These are phyloP conservation scores for Sclerotinia glacialis DNA, from an alignment of 2,329 filamentous ascomycete species.

Conservation along the genomic window DNA sequence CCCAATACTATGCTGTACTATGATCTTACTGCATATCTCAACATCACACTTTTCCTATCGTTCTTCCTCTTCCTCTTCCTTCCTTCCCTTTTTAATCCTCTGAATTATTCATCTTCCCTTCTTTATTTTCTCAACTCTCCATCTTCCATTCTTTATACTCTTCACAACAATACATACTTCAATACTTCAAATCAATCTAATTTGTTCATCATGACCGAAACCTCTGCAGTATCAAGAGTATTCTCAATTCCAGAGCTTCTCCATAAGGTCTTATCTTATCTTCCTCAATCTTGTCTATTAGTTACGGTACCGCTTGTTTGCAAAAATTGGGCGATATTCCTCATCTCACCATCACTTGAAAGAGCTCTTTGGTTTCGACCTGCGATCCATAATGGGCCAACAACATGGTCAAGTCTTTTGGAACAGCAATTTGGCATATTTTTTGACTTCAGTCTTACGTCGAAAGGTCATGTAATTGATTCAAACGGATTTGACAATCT, in stretches of 20 bases:
- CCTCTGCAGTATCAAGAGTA: conserved; percentile 7
- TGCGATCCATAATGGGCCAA: not conserved
- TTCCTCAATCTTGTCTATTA: conserved; percentile 18
- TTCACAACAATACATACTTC: no score
- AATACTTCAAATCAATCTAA: not conserved
- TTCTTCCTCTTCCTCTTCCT: not conserved
- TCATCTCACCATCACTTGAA: conserved; percentile 13
- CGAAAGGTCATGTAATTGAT: not conserved
- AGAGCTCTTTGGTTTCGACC: conserved; percentile 16
- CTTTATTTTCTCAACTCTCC: no score
- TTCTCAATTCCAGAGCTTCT: conserved; percentile 20
- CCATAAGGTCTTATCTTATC: conserved; percentile 13
- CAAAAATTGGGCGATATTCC: conserved; percentile 12
- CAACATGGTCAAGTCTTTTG: conserved; percentile 16
- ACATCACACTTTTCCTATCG: not conserved
- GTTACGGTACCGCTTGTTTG: not conserved
- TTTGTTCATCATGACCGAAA: conserved; percentile 4
- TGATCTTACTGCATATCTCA: not conserved
- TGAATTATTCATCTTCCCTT: no score
- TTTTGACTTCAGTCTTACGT: not conserved
- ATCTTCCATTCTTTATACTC: not conserved
- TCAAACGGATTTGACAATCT: not conserved
- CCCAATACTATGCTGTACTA: not conserved
- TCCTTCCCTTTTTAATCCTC: no score
- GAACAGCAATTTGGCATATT: conserved; percentile 15